Base-by-base conservation (phyloP, 2,329 filamentous ascomycete genomes). In the Daldinia sp. region DNA sequence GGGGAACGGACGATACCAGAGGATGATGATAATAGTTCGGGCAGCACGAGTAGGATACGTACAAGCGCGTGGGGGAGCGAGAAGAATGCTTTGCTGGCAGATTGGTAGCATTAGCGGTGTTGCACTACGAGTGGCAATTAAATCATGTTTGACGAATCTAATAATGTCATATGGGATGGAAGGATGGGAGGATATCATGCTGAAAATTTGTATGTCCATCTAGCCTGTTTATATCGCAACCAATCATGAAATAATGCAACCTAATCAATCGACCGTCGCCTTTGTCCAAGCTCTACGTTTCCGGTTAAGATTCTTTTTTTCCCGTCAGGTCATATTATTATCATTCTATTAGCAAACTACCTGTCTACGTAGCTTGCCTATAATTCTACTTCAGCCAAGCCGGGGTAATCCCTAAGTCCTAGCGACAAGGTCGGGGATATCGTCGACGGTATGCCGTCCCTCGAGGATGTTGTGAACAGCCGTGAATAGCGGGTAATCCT, bases 401-500 rank as follows among this genome's bases (percentile, higher is more conserved):
- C 11, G 34, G 13, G 17, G 29, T 10, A 30, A 71, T n/a, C 49
- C 57, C 53, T 70, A 67, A 27, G 70, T 71, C 60, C 70, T 71
- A 23, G 69, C 67, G 29, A 91, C 86, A 58, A 95, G 82, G 58
- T 83, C 81, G 21, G 93, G 92, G 71, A 97, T 93, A 70, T 96
- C 90, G 67, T 94, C 87, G 15, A 94, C 90, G 68, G 88, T 87
- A 70, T 89, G 87, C 68, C 87, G 88, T 64, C 92, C 92, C 70
- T 92, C 85, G 45, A 97, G 79, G 71, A 97, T 94, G 68, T 88
- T 87, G 66, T 92, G 89, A 51, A 98, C 94, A 0, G 93, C 92
- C 7, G 93, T 97, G 76, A 99, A 96, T 4, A 99, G 81, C 17
- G 95, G 95, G 76, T 96, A 99, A 52, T 96, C 90, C 29, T 87